Evolutionary conservation across 192 early-diverging fungal genomes (phyloP).

Genomic region (Chytriomyces sp.): DNA sequence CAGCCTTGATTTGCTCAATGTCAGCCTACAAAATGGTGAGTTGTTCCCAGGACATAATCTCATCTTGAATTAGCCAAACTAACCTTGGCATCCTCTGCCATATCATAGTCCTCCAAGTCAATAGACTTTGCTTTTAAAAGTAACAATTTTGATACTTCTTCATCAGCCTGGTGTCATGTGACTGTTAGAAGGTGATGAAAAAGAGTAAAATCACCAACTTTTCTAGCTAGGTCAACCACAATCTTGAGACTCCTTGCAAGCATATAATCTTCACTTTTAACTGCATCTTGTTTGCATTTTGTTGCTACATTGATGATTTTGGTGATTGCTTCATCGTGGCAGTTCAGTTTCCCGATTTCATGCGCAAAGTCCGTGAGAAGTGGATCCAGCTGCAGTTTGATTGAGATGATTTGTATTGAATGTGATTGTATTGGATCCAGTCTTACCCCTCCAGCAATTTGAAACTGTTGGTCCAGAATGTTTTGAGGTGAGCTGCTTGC

Average conservation of each 20-base stretch:
- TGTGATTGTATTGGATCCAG: neutral
- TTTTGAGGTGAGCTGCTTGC: conserved; percentile 37
- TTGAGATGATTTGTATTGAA: neutral
- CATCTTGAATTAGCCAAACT: too few species aligned
- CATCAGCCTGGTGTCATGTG: conserved; percentile 32
- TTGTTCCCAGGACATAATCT: too few species aligned
- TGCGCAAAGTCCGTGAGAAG: neutral
- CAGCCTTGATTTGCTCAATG: conserved; percentile 30
- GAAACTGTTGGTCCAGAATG: conserved; percentile 26
- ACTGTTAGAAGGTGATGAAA: neutral
- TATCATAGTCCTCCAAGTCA: conserved; percentile 74
- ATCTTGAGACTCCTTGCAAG: conserved; percentile 66
- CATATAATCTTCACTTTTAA: conserved; percentile 44
- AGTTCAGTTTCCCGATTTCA: conserved; percentile 27
- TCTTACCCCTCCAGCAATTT: neutral
- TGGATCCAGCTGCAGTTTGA: neutral
- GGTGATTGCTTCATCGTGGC: conserved; percentile 41
- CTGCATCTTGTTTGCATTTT: conserved; percentile 59
- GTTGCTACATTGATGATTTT: conserved; percentile 45
- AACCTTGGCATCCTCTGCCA: conserved; percentile 73
- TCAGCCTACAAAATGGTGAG: conserved; percentile 25
- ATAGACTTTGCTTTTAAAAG: conserved; percentile 61
- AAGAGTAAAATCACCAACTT: conserved; percentile 36
- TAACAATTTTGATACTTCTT: conserved; percentile 56
- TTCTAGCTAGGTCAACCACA: conserved; percentile 47